Evolutionary conservation across 2,329 filamentous ascomycete genomes (phyloP).

Genomic region (Beauveria brongniartii): DNA sequence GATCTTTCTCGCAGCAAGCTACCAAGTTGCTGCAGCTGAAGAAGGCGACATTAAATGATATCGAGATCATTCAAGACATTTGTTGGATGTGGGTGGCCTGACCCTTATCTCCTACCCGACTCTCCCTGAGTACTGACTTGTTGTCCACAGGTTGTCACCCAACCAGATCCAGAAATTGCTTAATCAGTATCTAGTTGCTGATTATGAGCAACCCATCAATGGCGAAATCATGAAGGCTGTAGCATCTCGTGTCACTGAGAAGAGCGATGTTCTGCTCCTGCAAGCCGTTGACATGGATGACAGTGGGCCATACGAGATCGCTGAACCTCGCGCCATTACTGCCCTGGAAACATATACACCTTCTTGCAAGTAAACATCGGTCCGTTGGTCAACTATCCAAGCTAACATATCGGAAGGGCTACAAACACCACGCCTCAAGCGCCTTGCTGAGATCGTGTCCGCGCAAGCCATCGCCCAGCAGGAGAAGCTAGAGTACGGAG

Average conservation of each 20-base stretch:
- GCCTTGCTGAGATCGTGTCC: slow-evolving; percentile 95
- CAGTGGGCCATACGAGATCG: slow-evolving; percentile 96
- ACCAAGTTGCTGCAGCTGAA: slow-evolving; percentile 97
- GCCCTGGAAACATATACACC: slow-evolving; percentile 97
- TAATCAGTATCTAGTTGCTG: slow-evolving; percentile 96
- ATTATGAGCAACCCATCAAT: slow-evolving; percentile 99
- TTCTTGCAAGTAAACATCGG: slow-evolving; percentile 61
- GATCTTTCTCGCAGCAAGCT: slow-evolving; percentile 59
- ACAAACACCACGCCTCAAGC: slow-evolving; percentile 90
- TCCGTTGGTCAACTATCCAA: background rate
- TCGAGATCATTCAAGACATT: slow-evolving; percentile 99
- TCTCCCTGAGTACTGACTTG: background rate
- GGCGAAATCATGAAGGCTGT: slow-evolving; percentile 99
- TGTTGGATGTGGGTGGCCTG: slow-evolving; percentile 85
- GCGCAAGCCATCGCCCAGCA: slow-evolving; percentile 94
- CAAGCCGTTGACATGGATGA: slow-evolving; percentile 98
- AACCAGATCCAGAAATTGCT: slow-evolving; percentile 99
- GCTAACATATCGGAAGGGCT: slow-evolving; percentile 53
- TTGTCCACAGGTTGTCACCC: slow-evolving; percentile 66
- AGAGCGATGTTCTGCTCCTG: slow-evolving; percentile 90
- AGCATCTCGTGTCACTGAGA: slow-evolving; percentile 91
- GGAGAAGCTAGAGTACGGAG: slow-evolving; percentile 63
- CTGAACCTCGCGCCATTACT: slow-evolving; percentile 90
- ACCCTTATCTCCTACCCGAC: background rate
- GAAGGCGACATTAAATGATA: slow-evolving; percentile 97